Conservation (phyloP, 805 yeast species). For the Diddensiella caesifluorescens region DNA sequence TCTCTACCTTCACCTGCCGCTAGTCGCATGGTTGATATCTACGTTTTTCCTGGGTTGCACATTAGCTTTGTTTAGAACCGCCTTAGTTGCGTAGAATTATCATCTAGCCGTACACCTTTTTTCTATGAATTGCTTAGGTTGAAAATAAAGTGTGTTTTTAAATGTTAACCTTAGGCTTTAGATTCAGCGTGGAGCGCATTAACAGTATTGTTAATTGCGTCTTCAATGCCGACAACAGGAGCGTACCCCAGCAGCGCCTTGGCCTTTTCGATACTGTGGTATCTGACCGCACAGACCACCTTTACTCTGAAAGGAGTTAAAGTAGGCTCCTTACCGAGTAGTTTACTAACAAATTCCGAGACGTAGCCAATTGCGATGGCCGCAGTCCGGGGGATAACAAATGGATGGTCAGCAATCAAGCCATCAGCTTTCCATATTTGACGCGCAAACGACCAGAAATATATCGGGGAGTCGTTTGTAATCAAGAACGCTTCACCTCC, state of each 20-base stretch:
- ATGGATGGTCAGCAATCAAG: slow-evolving; percentile 60
- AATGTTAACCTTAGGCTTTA: too few relatives aligned
- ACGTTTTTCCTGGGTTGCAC: too few relatives aligned
- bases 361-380: slow-evolving; percentile 79
- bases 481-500: slow-evolving; percentile 87
- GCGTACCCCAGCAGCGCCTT: slow-evolving; percentile 67
- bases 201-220: too few relatives aligned
- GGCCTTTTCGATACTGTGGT: slow-evolving; percentile 88
- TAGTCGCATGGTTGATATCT: too few relatives aligned
- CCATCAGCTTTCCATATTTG: slow-evolving; percentile 98
- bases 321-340: slow-evolving; percentile 83
- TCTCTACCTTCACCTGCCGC: neutral
- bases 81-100: too few relatives aligned
- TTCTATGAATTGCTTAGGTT: too few relatives aligned
- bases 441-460: slow-evolving; percentile 95
- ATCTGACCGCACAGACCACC: slow-evolving; percentile 87
- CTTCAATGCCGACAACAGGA: slow-evolving; percentile 73
- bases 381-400: slow-evolving; percentile 65
- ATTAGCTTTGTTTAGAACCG: too few relatives aligned
- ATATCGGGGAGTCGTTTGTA: slow-evolving; percentile 91
- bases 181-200: too few relatives aligned
- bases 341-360: slow-evolving; percentile 64
- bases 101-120: too few relatives aligned
- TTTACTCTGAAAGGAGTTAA: slow-evolving; percentile 92
- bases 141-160: too few relatives aligned